Evolutionary conservation across 2,329 filamentous ascomycete genomes (phyloP).

Genomic region (Chrysoporthe austroafricana): DNA sequence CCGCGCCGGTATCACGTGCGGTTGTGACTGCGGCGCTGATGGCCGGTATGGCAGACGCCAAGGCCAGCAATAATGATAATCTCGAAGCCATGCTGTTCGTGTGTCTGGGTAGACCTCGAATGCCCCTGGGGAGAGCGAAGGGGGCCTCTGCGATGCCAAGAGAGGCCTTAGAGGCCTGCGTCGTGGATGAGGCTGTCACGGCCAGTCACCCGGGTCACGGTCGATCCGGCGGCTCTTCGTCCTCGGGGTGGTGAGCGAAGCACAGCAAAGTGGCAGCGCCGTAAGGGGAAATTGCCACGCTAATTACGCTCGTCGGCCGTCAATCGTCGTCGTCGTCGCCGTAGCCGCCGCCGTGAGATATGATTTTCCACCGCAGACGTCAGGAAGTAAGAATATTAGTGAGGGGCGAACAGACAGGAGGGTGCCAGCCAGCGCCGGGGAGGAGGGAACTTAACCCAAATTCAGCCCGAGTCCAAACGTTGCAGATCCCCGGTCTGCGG

Average conservation of each 20-base stretch:
- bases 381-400: not conserved
- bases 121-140: not conserved
- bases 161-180: not conserved
- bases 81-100: constrained; percentile 6
- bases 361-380: not conserved
- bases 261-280: not conserved
- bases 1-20: constrained; percentile 17
- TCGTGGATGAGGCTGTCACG: not conserved
- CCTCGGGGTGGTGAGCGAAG: not conserved
- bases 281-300: not conserved
- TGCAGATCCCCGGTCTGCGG: constrained; percentile 2
- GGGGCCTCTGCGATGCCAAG: no score
- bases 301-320: not conserved
- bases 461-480: not conserved
- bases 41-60: constrained; percentile 23
- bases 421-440: not conserved
- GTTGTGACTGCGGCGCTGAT: constrained; percentile 8
- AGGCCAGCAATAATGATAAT: constrained; percentile 20
- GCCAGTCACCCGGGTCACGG: not conserved
- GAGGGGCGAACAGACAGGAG: not conserved
- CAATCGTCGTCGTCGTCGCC: not conserved
- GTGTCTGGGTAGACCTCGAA: not conserved
- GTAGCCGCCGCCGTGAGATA: not conserved
- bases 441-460: not conserved
- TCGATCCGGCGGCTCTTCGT: not conserved